Percentiles rank a stretch among this genome's conserved stretches.
Conservation (phyloP, 2,329 filamentous ascomycete genomes). For the Chaetothyriales sp. region DNA sequence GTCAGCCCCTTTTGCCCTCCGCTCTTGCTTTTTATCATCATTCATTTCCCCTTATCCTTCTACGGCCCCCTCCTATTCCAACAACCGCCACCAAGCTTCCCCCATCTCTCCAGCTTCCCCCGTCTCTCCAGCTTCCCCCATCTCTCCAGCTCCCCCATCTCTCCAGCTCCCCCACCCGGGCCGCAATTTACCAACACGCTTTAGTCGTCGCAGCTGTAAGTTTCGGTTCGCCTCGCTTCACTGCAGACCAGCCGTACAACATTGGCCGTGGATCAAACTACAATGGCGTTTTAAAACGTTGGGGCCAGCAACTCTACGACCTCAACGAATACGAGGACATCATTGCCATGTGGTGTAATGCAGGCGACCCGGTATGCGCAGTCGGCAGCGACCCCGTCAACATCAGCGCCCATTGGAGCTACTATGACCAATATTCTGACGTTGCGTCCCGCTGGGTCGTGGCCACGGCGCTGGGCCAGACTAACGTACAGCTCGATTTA, state of each 20-base stretch:
- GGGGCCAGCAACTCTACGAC: constrained; percentile 5
- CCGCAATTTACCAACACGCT: neutral
- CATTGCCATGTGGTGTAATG: constrained; percentile 7
- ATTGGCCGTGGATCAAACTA: constrained; percentile 4
- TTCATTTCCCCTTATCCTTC: neutral
- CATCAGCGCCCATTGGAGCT: constrained; percentile 8
- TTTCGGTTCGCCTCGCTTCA: constrained; percentile 6
- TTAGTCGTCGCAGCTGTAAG: constrained; percentile 7
- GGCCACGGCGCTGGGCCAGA: constrained; percentile 4
- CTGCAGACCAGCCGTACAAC: constrained; percentile 8
- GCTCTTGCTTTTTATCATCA: too few species aligned
- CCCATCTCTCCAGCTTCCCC: too few species aligned
- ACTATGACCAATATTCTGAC: constrained; percentile 8
- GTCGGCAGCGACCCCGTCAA: constrained; percentile 6
- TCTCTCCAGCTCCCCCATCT: too few species aligned
- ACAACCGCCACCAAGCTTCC: too few species aligned
- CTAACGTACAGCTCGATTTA: constrained; percentile 2
- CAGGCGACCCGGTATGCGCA: constrained; percentile 9
- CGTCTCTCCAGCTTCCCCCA: too few species aligned
- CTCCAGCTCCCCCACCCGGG: too few species aligned
- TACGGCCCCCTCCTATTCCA: neutral
- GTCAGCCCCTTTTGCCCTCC: too few species aligned
- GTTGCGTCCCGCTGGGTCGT: constrained; percentile 7
- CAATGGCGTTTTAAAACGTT: constrained; percentile 4
- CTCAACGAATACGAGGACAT: constrained; percentile 8